A percentile compares a stretch with the other conserved stretches of the same genome.
These are phyloP conservation scores for Cytospora mali DNA, from an alignment of 2,329 filamentous ascomycete species.

Conservation along the genomic window DNA sequence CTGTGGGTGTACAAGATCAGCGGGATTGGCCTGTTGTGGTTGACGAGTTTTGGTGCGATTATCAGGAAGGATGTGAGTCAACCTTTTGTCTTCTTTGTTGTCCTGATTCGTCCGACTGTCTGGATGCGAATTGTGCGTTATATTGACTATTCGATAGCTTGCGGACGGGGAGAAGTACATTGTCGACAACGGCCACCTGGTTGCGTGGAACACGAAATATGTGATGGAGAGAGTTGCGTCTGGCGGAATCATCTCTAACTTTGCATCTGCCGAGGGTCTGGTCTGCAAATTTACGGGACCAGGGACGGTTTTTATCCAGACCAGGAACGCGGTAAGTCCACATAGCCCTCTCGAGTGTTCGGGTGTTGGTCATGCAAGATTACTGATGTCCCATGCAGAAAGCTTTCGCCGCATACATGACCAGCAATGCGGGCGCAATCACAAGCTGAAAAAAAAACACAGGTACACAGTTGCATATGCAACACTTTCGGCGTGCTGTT, in stretches of 20 bases:
- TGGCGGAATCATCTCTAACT: slow-evolving; percentile 87
- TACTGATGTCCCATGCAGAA: slow-evolving; percentile 16
- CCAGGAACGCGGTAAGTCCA: slow-evolving; percentile 72
- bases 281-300: slow-evolving; percentile 95
- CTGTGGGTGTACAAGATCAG: slow-evolving; percentile 86
- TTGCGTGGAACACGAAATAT: slow-evolving; percentile 97
- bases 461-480: neutral
- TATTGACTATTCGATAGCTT: slow-evolving; percentile 42
- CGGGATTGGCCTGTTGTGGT: slow-evolving; percentile 81
- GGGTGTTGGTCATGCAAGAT: neutral
- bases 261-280: slow-evolving; percentile 81
- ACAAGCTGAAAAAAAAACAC: neutral
- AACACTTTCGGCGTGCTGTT: neutral
- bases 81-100: neutral
- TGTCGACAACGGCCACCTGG: slow-evolving; percentile 88
- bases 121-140: slow-evolving; percentile 24
- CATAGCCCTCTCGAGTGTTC: neutral
- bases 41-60: slow-evolving; percentile 92
- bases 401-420: slow-evolving; percentile 29
- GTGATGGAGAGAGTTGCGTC: slow-evolving; percentile 86
- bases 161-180: slow-evolving; percentile 81
- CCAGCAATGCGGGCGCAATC: slow-evolving; percentile 19
- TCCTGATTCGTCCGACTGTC: neutral
- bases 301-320: slow-evolving; percentile 90
- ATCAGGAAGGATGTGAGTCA: slow-evolving; percentile 84